phyloP scores from a whole-genome alignment of 164 flowering plant genomes.

The Berberis vulgaris region DNA sequence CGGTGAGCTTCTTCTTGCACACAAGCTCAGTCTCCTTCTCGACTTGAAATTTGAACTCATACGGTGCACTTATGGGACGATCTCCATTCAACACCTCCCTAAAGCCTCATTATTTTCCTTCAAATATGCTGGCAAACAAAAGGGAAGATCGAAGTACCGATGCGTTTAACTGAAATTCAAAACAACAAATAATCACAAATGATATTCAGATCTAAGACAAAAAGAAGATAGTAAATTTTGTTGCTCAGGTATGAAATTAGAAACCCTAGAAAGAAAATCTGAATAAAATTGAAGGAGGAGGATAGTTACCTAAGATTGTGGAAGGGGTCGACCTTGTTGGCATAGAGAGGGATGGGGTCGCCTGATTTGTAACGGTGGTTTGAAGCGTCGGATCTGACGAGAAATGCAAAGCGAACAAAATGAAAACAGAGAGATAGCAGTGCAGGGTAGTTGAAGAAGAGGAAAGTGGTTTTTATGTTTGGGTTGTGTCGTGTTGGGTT shows the following conservation, averaged over 20 bases:
- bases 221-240: not conserved
- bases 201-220: not conserved
- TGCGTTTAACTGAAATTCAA: constrained; percentile 28
- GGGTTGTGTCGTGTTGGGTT: too few species aligned
- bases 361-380: constrained; percentile 51
- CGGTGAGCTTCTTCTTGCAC: constrained; percentile 24
- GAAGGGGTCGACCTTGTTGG: constrained; percentile 71
- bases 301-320: constrained; percentile 33
- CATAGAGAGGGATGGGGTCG: constrained; percentile 58
- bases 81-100: constrained; percentile 35
- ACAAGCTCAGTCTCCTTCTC: constrained; percentile 26
- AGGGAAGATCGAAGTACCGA: constrained; percentile 35
- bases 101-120: constrained; percentile 34
- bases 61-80: constrained; percentile 31
- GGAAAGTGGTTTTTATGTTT: too few species aligned
- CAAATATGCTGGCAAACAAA: constrained; percentile 21
- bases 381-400: constrained; percentile 8
- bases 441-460: too few species aligned
- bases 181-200: too few species aligned
- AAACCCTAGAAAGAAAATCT: not conserved
- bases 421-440: too few species aligned
- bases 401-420: too few species aligned
- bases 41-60: constrained; percentile 24
- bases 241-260: not conserved
- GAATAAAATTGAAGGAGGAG: not conserved